phyloP scores from a whole-genome alignment of 1,139 yeast genomes.

The Sugiyamaella xylanicola region DNA sequence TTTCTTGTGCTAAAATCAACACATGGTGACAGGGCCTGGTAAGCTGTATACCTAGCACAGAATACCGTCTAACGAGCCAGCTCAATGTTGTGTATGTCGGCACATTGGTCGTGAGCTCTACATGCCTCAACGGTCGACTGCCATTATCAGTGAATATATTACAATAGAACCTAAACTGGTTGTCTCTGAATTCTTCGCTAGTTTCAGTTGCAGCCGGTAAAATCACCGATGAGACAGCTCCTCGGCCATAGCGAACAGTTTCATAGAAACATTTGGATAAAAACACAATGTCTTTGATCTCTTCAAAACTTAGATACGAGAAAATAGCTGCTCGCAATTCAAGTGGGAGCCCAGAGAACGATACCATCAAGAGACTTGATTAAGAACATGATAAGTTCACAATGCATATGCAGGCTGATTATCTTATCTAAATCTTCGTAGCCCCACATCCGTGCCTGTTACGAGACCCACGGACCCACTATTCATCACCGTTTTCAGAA shows the following conservation, averaged over 20 bases:
- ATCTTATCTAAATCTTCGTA: too few species aligned
- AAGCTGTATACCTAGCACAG: neutral
- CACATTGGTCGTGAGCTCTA: neutral
- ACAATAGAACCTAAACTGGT: neutral
- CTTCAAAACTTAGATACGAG: slow-evolving; percentile 2
- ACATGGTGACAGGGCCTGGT: slow-evolving; percentile 1
- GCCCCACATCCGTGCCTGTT: too few species aligned
- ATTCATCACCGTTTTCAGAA: too few species aligned
- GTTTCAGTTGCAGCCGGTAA: neutral
- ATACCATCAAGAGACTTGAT: neutral
- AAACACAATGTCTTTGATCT: neutral
- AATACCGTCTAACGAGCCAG: neutral
- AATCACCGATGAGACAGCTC: neutral
- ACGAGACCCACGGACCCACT: too few species aligned
- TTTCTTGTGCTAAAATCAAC: neutral
- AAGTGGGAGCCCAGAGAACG: neutral
- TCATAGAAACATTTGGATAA: neutral
- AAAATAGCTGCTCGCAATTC: slow-evolving; percentile 3
- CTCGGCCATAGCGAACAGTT: neutral
- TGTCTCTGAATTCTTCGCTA: neutral
- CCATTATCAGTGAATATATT: neutral
- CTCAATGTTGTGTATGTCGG: neutral
- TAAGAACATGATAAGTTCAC: too few species aligned
- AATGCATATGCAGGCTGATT: too few species aligned
- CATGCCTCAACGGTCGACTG: neutral